These are phyloP conservation scores for Populus davidiana DNA, from an alignment of 345 rosid species.

Conservation along the genomic window DNA sequence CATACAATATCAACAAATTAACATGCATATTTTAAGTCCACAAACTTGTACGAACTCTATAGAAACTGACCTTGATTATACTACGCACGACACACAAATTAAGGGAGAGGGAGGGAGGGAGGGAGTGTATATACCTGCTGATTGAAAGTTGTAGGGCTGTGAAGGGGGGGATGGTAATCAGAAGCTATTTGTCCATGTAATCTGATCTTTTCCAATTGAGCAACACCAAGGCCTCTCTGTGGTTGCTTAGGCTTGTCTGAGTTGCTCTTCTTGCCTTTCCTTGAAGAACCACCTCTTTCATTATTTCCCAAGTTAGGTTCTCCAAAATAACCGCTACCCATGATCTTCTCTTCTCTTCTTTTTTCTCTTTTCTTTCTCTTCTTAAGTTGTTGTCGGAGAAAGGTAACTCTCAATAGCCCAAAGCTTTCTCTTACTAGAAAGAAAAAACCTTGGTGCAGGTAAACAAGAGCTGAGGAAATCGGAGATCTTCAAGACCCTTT, in stretches of 20 bases:
- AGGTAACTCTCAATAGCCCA: slow-evolving; percentile 17
- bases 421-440: slow-evolving; percentile 14
- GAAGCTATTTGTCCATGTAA: slow-evolving; percentile 53
- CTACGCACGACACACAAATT: neutral
- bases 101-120: neutral
- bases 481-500: slow-evolving; percentile 49
- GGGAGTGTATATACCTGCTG: slow-evolving; percentile 55
- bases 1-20: neutral
- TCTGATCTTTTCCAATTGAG: slow-evolving; percentile 90
- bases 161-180: slow-evolving; percentile 41
- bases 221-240: slow-evolving; percentile 97
- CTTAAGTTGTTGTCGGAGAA: too few species aligned
- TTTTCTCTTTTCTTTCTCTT: too few species aligned
- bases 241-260: slow-evolving; percentile 90
- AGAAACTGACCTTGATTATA: neutral
- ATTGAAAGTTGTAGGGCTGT: slow-evolving; percentile 44
- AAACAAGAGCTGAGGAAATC: slow-evolving; percentile 27
- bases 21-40: neutral
- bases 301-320: slow-evolving; percentile 59
- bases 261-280: slow-evolving; percentile 65
- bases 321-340: slow-evolving; percentile 77
- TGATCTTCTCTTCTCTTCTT: slow-evolving; percentile 20
- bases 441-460: neutral
- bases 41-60: neutral
- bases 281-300: slow-evolving; percentile 50